These are phyloP conservation scores for Lichenothelia convexa DNA, from an alignment of 495 filamentous ascomycete species.

Conservation along the genomic window DNA sequence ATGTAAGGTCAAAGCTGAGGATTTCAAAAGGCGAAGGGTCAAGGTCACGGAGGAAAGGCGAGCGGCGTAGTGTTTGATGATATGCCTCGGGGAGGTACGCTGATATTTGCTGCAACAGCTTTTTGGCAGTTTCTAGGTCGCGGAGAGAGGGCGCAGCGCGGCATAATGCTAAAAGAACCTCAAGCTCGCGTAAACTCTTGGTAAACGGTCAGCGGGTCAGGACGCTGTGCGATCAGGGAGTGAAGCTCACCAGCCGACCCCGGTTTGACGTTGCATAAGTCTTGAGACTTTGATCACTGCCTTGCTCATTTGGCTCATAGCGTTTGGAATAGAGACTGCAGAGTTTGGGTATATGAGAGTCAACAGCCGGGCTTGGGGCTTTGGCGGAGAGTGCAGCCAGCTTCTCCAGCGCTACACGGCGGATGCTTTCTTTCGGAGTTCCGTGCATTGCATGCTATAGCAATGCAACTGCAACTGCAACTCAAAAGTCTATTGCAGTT, in stretches of 20 bases:
- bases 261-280: too few relatives aligned
- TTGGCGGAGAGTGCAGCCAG: conserved; percentile 21
- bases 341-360: conserved; percentile 15
- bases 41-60: conserved; percentile 64
- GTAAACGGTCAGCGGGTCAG: too few relatives aligned
- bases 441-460: neutral
- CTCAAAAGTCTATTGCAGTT: too few relatives aligned
- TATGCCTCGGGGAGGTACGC: conserved; percentile 73
- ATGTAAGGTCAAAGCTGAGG: conserved; percentile 58
- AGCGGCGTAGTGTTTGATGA: conserved; percentile 54
- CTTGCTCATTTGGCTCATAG: too few relatives aligned
- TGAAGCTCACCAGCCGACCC: too few relatives aligned
- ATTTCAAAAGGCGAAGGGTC: conserved; percentile 82
- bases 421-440: too few relatives aligned
- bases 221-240: too few relatives aligned
- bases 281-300: too few relatives aligned
- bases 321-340: conserved; percentile 10
- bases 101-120: conserved; percentile 51
- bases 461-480: neutral
- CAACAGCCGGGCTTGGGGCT: conserved; percentile 3
- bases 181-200: conserved; percentile 57
- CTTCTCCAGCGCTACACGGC: conserved; percentile 23
- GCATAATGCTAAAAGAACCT: conserved; percentile 75
- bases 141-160: conserved; percentile 61
- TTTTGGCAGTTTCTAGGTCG: conserved; percentile 47